Base-by-base conservation (phyloP, 495 filamentous ascomycete genomes). In the Tuber calosporum region DNA sequence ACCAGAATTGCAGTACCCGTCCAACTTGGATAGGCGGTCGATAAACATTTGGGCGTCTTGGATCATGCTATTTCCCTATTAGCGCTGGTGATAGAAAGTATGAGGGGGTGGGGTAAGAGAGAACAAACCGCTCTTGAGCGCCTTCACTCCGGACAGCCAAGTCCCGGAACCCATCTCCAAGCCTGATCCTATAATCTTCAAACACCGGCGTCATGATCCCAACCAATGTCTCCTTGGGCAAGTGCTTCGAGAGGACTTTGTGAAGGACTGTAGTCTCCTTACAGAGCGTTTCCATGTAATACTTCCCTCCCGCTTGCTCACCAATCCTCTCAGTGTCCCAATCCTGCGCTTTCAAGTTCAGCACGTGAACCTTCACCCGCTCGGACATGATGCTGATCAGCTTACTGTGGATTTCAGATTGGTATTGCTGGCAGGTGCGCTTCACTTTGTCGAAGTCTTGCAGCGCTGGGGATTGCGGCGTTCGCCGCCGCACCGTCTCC, bases 181-280 rank as follows among this genome's bases (percentile, higher is more conserved):
- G 90, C 74, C 95, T 93, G 73, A 91, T 91, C 75, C 89, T 89
- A 81, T 97, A 99, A 82, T 88, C 93, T 69, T 86, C 87, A 78
- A 97, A 97, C 0, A 99, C 93, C 11, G 93, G 91, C 9, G 86
- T 84, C 93, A 98, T 97, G 81, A 99, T 97, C 84, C 93, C 88
- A 62, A 84, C 82, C 0, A 98, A 89, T 0, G 90, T 90, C 77
- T 89, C 87, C 69, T 93, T 92, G 1, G 91, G 89, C 11, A 99
- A 84, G 82, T 96, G 90, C 80, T 92, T 95, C 77, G 87, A 91
- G 67, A 99, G 84, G 19, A 97, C 94, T 19, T 92, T 90, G 79
- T 98, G 92, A 67, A 99, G 82, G 9, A 92, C 96, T 3, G 87
- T 87, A 0, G 95, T 98, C 79, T 98, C 95, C 80, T 93, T 96